Conservation (phyloP, 2,329 filamentous ascomycete species). For the Alternaria tenuissima region DNA sequence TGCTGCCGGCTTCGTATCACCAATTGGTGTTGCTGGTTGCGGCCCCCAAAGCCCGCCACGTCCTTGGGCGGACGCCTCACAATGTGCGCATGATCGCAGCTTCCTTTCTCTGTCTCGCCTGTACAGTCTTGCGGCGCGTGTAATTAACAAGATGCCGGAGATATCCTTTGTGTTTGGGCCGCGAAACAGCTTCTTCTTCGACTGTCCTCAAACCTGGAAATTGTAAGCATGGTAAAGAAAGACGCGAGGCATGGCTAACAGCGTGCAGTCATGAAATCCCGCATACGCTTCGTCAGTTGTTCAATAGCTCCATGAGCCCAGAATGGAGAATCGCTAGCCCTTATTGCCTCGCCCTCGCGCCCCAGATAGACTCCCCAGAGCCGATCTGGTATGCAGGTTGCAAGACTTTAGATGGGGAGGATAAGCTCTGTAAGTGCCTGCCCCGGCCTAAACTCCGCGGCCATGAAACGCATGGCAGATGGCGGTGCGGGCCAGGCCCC, state of each 20-base stretch:
- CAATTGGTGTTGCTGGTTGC: slow-evolving; percentile 1
- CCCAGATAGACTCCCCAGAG: slow-evolving; percentile 34
- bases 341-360: slow-evolving; percentile 46
- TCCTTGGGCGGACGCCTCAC: slow-evolving; percentile 8
- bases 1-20: background rate
- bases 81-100: slow-evolving; percentile 1
- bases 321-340: slow-evolving; percentile 45
- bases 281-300: slow-evolving; percentile 44
- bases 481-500: slow-evolving; percentile 14
- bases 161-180: slow-evolving; percentile 49
- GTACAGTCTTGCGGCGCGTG: background rate
- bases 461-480: slow-evolving; percentile 16
- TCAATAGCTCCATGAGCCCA: slow-evolving; percentile 44
- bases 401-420: slow-evolving; percentile 43
- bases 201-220: slow-evolving; percentile 49
- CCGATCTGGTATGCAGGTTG: slow-evolving; percentile 47
- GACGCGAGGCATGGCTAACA: slow-evolving; percentile 26
- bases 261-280: slow-evolving; percentile 43
- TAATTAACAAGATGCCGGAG: slow-evolving; percentile 34
- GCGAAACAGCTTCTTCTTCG: slow-evolving; percentile 49
- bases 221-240: slow-evolving; percentile 30
- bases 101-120: background rate
- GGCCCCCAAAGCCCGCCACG: slow-evolving; percentile 10
- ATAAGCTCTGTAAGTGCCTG: slow-evolving; percentile 45
- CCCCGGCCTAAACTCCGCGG: slow-evolving; percentile 8